Base-by-base conservation (phyloP, 2,329 filamentous ascomycete species). In the Annulohypoxylon truncatum region DNA sequence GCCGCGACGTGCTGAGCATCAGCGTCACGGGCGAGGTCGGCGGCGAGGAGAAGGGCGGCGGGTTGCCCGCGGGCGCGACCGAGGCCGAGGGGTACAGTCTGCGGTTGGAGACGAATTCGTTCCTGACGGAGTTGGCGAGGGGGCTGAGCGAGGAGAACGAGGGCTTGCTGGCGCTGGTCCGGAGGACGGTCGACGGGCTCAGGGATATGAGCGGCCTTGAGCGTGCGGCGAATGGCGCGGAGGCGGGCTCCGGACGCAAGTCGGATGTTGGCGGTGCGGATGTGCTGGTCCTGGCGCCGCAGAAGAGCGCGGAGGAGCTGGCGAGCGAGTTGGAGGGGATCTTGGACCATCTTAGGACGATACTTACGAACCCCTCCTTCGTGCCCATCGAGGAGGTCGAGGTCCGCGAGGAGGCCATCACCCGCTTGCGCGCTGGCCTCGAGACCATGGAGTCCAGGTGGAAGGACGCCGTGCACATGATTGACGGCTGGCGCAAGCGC, bases 301-400 rank as follows among this genome's bases (percentile, higher is more conserved):
- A 81, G 24, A 79, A 79, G 28, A 79, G 77, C 47, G 82, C 82
- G 46, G 82, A 93, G 72, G 91, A 94, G 46, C 85, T 98, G 66
- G 88, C 91, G 0, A 76, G 81, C 7, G 92, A 96, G 69, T 88
- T 97, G 80, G 90, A 94, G 56, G 83, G 83, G 5, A 89, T 97
- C 8, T 84, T 98, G 65, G 89, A 92, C 31, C 93, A 97, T 75
- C 86, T 99, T 69, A 88, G 92, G 70, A 91, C 87, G 2, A 87
- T 99, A 35, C 84, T 99, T 46, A 97, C 94, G 7, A 98, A 98
- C 75, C 96, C 96, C 1, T 97, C 94, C 2, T 99, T 98, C 77
- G 96, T 97, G 12, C 92, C 95, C 0, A 88, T 98, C 20, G 96
- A 98, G 73, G 96, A 98, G 77, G 93, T 99, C 1, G 90, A 96